Conservation (phyloP, 495 filamentous ascomycete species). For the Aspergillus ellipticus region DNA sequence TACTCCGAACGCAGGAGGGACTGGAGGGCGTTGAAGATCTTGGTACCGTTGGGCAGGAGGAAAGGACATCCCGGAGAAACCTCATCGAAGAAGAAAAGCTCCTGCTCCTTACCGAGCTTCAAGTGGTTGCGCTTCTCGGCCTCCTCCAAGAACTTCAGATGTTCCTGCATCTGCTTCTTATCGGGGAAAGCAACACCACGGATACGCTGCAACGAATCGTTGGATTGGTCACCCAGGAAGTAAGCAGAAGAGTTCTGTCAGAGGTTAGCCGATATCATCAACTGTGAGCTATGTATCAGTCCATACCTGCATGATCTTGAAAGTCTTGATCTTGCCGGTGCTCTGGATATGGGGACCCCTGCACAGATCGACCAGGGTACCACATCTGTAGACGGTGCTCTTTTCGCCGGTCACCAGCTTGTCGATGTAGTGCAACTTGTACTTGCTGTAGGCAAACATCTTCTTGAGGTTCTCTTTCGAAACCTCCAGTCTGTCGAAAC, state of each 20-base stretch:
- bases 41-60: slow-evolving; percentile 86
- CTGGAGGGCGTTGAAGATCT: slow-evolving; percentile 86
- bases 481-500: slow-evolving; percentile 84
- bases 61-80: slow-evolving; percentile 88
- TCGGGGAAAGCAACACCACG: slow-evolving; percentile 97
- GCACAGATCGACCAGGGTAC: slow-evolving; percentile 76
- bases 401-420: slow-evolving; percentile 87
- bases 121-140: slow-evolving; percentile 93
- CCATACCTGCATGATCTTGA: slow-evolving; percentile 78
- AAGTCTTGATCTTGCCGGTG: slow-evolving; percentile 87
- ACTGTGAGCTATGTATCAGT: neutral
- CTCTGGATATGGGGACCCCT: slow-evolving; percentile 83
- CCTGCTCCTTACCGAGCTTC: slow-evolving; percentile 87
- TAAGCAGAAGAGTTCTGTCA: slow-evolving; percentile 90
- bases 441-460: slow-evolving; percentile 96
- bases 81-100: slow-evolving; percentile 95
- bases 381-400: slow-evolving; percentile 90
- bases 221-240: slow-evolving; percentile 87
- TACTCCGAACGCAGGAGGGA: slow-evolving; percentile 80
- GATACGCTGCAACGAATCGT: slow-evolving; percentile 92
- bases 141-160: slow-evolving; percentile 91
- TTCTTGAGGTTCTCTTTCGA: slow-evolving; percentile 86
- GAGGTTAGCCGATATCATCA: slow-evolving; percentile 6
- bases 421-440: slow-evolving; percentile 93
- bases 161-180: slow-evolving; percentile 86